Base-by-base conservation (phyloP, 23 red algal species). In the Gracilaria vermiculophylla region DNA sequence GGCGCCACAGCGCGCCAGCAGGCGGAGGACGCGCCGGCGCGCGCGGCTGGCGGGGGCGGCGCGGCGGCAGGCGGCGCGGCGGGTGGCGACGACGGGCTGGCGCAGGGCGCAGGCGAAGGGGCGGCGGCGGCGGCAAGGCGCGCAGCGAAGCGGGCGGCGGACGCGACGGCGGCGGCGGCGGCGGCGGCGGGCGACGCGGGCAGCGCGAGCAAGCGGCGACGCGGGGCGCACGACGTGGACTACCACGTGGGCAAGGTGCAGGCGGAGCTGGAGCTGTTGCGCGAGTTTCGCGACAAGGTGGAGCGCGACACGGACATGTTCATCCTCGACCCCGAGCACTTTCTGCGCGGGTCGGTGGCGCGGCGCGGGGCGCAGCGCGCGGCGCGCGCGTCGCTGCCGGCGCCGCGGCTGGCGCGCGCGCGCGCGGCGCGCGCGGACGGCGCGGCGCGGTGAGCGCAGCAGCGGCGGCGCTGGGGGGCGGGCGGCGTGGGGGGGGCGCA, bases 321-420 rank as follows among this genome's bases (percentile, higher is more conserved):
- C 61, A 58, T 69, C 27, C 42, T 83, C 37, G 70, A 66, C 35
- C 80, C 80, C 2, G 60, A 83, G 13, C 40, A 43, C 24, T 83
- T 83, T 66, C 42, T 83, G 8, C 56, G n/a, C n/a, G n/a, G n/a
- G n/a, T n/a, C n/a, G n/a, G n/a, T n/a, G n/a, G n/a, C n/a, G 29
- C 21, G 29, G 55, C 20, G 55, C 4, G 25, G 23, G 21, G 55
- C 19, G 55, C 3, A 29, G 55, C 25, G 21, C 10, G 23, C 25
- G 1, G 43, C 43, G 43, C 43, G 12, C 5, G 5, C 12, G 12
- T 5, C 43, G 43, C 5, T 12, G 6, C 5, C 5, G 43, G 43
- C 6, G 5, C 6, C 12, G 43, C n/a, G n/a, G n/a, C n/a, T 73
- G 9, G 19, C 23, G 19, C n/a, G n/a, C n/a, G n/a, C n/a, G n/a